Evolutionary conservation across 352 stramenopile genomes (phyloP).

Genomic region (Globisporangium apiculatum): DNA sequence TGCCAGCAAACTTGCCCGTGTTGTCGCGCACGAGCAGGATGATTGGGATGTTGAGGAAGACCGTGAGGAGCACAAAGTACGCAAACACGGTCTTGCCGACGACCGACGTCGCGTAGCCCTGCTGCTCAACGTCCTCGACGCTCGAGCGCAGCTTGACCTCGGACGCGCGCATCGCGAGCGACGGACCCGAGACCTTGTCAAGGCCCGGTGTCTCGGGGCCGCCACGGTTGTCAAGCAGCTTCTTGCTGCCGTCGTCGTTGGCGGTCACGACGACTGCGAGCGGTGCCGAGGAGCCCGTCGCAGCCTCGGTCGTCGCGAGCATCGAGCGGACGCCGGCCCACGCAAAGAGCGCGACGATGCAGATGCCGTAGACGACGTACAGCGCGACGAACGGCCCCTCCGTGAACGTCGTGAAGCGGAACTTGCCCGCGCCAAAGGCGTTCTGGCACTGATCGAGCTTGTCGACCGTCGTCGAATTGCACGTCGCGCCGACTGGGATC

Average conservation of each 20-base stretch:
- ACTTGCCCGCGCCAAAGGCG: conserved; percentile 15
- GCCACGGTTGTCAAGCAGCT: conserved; percentile 46
- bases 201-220: conserved; percentile 36
- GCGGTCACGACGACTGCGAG: conserved; percentile 11
- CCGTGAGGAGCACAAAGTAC: conserved; percentile 54
- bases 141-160: conserved; percentile 38
- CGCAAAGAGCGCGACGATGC: conserved; percentile 24
- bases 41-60: conserved; percentile 47
- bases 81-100: conserved; percentile 36
- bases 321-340: conserved; percentile 20
- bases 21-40: conserved; percentile 52
- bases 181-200: conserved; percentile 23
- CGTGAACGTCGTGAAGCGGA: conserved; percentile 49
- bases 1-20: conserved; percentile 37
- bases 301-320: background rate
- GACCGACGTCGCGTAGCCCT: conserved; percentile 34
- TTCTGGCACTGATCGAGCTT: conserved; percentile 22
- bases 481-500: conserved; percentile 48
- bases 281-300: background rate
- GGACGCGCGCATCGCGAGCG: conserved; percentile 31
- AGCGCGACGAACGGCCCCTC: conserved; percentile 38
- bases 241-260: conserved; percentile 34
- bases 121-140: conserved; percentile 45
- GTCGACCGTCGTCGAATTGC: conserved; percentile 17
- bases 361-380: conserved; percentile 43